Evolutionary conservation across 108 stramenopile genomes (phyloP).

Genomic region (Fragilariopsis cylindrus): DNA sequence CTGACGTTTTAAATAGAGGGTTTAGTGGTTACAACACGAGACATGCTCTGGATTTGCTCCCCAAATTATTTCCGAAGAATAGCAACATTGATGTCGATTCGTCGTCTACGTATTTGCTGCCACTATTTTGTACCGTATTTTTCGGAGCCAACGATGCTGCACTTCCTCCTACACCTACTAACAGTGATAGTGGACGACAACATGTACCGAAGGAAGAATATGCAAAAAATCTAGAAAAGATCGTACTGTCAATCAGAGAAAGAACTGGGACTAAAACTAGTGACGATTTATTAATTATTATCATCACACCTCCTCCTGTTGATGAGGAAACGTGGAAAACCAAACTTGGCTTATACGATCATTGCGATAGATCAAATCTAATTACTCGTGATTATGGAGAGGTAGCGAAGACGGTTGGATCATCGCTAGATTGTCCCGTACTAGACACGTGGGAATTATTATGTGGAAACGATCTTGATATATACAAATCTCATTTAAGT

Average conservation of each 20-base stretch:
- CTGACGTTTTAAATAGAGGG: slow-evolving; percentile 74
- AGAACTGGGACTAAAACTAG: not conserved
- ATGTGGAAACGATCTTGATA: slow-evolving; percentile 30
- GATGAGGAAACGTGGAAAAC: slow-evolving; percentile 51
- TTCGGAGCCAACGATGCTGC: slow-evolving; percentile 78
- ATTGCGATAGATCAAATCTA: slow-evolving; percentile 48
- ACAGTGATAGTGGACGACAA: slow-evolving; percentile 41
- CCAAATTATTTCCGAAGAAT: slow-evolving; percentile 30
- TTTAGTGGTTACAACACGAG: slow-evolving; percentile 76
- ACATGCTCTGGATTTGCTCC: slow-evolving; percentile 45
- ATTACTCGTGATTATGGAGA: slow-evolving; percentile 50
- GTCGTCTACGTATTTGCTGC: not conserved
- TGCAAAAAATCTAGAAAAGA: slow-evolving; percentile 45
- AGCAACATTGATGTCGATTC: not conserved
- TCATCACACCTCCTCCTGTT: slow-evolving; percentile 75
- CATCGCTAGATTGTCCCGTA: slow-evolving; percentile 38
- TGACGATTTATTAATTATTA: slow-evolving; percentile 44
- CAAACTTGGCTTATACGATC: slow-evolving; percentile 15
- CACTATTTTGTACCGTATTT: slow-evolving; percentile 57
- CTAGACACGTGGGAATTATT: slow-evolving; percentile 58
- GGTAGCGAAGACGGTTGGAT: slow-evolving; percentile 40
- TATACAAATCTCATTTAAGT: slow-evolving; percentile 39
- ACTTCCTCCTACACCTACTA: slow-evolving; percentile 20
- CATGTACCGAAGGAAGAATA: slow-evolving; percentile 64
- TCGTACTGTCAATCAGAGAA: slow-evolving; percentile 40